phyloP scores from a whole-genome alignment of 495 filamentous ascomycete species.

The Podospora pseudocomata region DNA sequence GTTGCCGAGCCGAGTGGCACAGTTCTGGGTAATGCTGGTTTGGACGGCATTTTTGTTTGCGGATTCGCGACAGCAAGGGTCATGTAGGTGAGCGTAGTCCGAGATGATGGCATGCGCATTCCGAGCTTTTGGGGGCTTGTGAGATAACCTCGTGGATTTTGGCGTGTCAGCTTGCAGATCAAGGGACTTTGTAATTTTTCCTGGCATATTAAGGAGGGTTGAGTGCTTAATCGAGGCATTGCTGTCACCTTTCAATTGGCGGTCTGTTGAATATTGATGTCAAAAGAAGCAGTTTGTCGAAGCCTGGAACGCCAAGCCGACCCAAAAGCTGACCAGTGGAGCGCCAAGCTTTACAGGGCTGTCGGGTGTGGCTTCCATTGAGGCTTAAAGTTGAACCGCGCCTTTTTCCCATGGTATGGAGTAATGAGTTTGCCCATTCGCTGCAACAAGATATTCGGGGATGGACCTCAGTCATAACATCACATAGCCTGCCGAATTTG shows the following conservation, averaged over 20 bases:
- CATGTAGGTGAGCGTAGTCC: not conserved
- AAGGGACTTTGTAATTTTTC: too few species aligned
- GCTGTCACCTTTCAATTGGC: not conserved
- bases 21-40: not conserved
- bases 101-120: not conserved
- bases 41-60: too few species aligned
- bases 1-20: not conserved
- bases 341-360: not conserved
- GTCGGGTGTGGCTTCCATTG: not conserved
- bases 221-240: not conserved
- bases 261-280: not conserved
- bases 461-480: too few species aligned
- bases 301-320: not conserved
- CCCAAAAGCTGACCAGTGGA: not conserved
- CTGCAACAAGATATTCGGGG: too few species aligned
- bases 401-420: too few species aligned
- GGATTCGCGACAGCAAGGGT: not conserved
- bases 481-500: too few species aligned
- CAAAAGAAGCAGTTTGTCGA: not conserved
- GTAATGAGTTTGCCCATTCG: too few species aligned
- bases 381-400: too few species aligned
- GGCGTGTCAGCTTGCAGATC: too few species aligned
- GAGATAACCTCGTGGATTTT: too few species aligned
- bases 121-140: not conserved
- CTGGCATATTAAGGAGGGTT: too few species aligned